Percentiles rank a stretch among this genome's conserved stretches.
Conservation (phyloP, 768 basidiomycete genomes). For the Pleurotus djamor region DNA sequence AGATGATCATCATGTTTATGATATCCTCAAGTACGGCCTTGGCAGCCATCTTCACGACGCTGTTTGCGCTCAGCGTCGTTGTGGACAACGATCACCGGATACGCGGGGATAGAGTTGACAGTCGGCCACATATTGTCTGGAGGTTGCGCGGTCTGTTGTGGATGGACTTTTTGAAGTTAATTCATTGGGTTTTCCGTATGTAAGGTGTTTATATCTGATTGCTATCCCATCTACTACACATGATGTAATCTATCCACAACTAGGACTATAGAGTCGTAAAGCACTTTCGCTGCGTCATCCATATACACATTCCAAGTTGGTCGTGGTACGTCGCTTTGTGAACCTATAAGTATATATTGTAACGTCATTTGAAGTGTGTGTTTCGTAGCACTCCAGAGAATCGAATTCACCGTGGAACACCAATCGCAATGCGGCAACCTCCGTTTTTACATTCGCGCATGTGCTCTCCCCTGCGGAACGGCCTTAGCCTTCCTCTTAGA, state of each 20-base stretch:
- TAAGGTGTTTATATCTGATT: not conserved
- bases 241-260: not conserved
- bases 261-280: too few relatives aligned
- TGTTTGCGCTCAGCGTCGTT: constrained; percentile 57
- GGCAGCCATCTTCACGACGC: constrained; percentile 62
- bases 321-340: too few relatives aligned
- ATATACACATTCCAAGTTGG: too few relatives aligned
- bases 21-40: constrained; percentile 77
- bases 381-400: too few relatives aligned
- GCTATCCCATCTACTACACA: not conserved
- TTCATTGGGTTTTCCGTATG: not conserved
- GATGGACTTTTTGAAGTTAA: constrained; percentile 3
- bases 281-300: too few relatives aligned
- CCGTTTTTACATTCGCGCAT: too few relatives aligned
- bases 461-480: too few relatives aligned
- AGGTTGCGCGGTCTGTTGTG: constrained; percentile 14
- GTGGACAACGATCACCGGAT: constrained; percentile 71
- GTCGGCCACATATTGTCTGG: constrained; percentile 23
- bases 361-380: too few relatives aligned
- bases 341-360: too few relatives aligned
- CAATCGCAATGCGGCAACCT: too few relatives aligned
- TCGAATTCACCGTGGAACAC: too few relatives aligned
- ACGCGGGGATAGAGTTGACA: constrained; percentile 60
- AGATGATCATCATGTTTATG: constrained; percentile 97
- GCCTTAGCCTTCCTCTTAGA: too few relatives aligned